These are phyloP conservation scores for Curvularia verruculosa DNA, from an alignment of 2,329 filamentous ascomycete genomes.

Conservation along the genomic window DNA sequence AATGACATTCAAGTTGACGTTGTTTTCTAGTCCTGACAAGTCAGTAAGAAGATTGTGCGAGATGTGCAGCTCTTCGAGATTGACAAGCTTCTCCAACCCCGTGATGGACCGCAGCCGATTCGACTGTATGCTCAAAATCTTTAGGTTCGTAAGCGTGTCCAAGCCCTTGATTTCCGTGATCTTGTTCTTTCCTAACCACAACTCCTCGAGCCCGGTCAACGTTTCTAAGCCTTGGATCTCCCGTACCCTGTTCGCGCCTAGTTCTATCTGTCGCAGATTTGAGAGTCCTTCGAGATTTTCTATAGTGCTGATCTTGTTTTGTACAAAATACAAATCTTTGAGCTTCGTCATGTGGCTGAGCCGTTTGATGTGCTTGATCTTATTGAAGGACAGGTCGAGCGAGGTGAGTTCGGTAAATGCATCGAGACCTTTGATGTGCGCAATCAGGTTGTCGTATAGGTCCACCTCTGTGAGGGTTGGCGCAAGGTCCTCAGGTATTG, in stretches of 20 bases:
- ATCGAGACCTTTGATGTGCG: constrained; percentile 83
- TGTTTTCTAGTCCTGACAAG: constrained; percentile 68
- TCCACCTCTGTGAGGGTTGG: constrained; percentile 81
- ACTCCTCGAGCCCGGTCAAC: constrained; percentile 77
- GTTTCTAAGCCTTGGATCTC: constrained; percentile 85
- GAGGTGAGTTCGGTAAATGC: constrained; percentile 74
- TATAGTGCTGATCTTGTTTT: constrained; percentile 90
- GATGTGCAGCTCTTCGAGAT: constrained; percentile 91
- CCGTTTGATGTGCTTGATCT: constrained; percentile 97
- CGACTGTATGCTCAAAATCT: constrained; percentile 91
- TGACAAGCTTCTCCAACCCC: constrained; percentile 73
- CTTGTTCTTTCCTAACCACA: constrained; percentile 97
- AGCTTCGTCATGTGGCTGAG: constrained; percentile 77
- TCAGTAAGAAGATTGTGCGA: constrained; percentile 89
- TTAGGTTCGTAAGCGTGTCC: constrained; percentile 75
- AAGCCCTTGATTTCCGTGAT: constrained; percentile 83
- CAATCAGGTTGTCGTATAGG: constrained; percentile 94
- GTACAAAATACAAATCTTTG: constrained; percentile 86
- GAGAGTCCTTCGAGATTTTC: constrained; percentile 79
- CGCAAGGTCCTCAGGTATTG: constrained; percentile 71
- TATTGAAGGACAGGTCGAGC: constrained; percentile 96
- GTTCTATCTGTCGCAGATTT: constrained; percentile 80
- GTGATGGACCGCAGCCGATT: constrained; percentile 84
- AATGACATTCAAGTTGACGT: constrained; percentile 68
- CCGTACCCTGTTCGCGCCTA: constrained; percentile 89